These are phyloP conservation scores for Russula sp. DNA, from an alignment of 768 basidiomycete genomes.

Conservation along the genomic window DNA sequence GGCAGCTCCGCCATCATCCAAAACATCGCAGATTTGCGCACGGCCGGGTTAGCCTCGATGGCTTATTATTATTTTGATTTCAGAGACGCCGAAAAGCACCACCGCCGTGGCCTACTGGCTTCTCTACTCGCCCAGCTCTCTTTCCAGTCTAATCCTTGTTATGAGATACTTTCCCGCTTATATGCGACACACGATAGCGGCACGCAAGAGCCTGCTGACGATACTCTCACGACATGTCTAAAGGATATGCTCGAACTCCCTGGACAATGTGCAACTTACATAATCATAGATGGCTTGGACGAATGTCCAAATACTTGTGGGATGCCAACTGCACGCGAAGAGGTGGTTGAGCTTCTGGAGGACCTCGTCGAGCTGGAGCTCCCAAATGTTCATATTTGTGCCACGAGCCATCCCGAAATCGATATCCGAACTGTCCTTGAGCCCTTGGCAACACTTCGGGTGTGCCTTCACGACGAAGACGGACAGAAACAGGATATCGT, in stretches of 20 bases:
- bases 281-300: constrained; percentile 7
- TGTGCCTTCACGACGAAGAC: background rate
- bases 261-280: background rate
- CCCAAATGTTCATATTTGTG: background rate
- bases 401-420: background rate
- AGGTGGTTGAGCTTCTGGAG: background rate
- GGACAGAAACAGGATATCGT: constrained; percentile 1
- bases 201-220: background rate
- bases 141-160: background rate
- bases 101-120: background rate
- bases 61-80: constrained; percentile 9
- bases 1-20: background rate
- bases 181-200: background rate
- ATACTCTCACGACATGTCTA: background rate
- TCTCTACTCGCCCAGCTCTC: constrained; percentile 4
- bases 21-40: background rate
- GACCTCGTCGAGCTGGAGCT: background rate
- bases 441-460: background rate
- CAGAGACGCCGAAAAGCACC: background rate
- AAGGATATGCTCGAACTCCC: background rate
- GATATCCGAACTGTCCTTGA: background rate
- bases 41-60: background rate
- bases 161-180: background rate
- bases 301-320: constrained; percentile 3
- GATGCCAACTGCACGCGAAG: background rate